These are phyloP conservation scores for Aureobasidium sp. DNA, from an alignment of 2,329 filamentous ascomycete species.

Conservation along the genomic window DNA sequence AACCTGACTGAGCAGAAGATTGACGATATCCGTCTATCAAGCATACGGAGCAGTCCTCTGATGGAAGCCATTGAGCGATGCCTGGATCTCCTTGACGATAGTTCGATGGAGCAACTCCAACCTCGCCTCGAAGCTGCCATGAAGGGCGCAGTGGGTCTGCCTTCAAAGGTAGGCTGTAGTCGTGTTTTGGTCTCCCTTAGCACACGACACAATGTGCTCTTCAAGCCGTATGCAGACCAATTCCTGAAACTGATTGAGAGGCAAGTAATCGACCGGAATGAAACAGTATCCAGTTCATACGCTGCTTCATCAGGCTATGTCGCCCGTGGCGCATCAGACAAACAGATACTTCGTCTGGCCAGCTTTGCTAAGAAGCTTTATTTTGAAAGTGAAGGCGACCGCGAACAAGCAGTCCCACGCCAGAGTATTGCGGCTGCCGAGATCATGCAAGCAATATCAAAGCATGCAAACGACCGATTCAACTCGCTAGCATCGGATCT, in stretches of 20 bases:
- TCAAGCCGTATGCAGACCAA: constrained; percentile 65
- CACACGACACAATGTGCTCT: constrained; percentile 67
- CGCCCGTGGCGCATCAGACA: constrained; percentile 56
- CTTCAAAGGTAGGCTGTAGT: constrained; percentile 87
- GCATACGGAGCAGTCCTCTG: constrained; percentile 78
- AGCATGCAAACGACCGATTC: constrained; percentile 84
- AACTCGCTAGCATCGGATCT: constrained; percentile 65
- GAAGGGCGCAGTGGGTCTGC: constrained; percentile 80
- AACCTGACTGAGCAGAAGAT: constrained; percentile 84
- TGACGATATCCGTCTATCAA: constrained; percentile 75
- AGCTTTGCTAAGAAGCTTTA: constrained; percentile 62
- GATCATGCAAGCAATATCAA: constrained; percentile 73
- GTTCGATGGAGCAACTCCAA: constrained; percentile 67
- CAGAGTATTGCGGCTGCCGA: constrained; percentile 70
- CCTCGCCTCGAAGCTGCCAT: constrained; percentile 69
- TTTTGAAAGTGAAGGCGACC: constrained; percentile 72
- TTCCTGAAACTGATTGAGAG: constrained; percentile 75
- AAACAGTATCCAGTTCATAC: constrained; percentile 86
- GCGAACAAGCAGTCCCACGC: constrained; percentile 27
- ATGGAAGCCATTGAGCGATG: constrained; percentile 88
- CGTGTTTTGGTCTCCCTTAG: constrained; percentile 78
- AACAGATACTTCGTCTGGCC: constrained; percentile 49
- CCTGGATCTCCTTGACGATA: constrained; percentile 72
- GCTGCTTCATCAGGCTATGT: constrained; percentile 82
- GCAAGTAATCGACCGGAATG: constrained; percentile 81